Base-by-base conservation (phyloP, 106 monocot species). In the Iris macrosiphon region DNA sequence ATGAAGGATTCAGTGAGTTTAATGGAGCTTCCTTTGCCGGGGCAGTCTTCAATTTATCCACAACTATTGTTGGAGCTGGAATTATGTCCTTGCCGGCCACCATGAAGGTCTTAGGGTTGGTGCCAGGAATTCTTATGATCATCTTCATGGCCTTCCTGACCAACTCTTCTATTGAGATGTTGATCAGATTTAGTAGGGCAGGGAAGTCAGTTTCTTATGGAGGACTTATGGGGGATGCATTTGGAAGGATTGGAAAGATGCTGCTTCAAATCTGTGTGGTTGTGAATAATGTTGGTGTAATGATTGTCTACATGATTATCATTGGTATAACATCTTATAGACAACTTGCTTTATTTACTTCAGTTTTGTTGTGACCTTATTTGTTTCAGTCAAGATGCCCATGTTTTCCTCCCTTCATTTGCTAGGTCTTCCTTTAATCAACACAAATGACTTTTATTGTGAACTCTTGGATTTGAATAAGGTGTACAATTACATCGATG, bases 281-380 rank as follows among this genome's bases (percentile, higher is more conserved):
- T 60, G 32, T 89, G 25, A 95, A 85, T 57, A 95, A 85, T 50
- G 22, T 79, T 10, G 95, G 89, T 1, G 79, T 85, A 19, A 61
- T 89, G 61, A 60, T 95, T 22, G 95, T 95, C 6, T 95, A 95
- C 74, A 79, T 95, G 85, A 95, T 95, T 44, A 85, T 95, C 30
- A 95, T 95, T 28, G 89, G 95, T 95, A 85, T 51, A 12, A 7
- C 4, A 16, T 52, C 31, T 40, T 0, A 12, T 14, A 14, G 23
- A 34, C 5, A 10, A 8, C 10, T 10, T 55, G 13, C 9, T 40
- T 45, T 52, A 29, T 34, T 10, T 35, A 7, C 14, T 43, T 51
- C 14, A 49, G 23, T 63, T 17, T 57, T 28, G 0, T 15, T 31
- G n/a, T n/a, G n/a, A n/a, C 9, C 32, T 45, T 52, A 29, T 34